Evolutionary conservation across 805 yeast species (phyloP).

Genomic region (Ogataea wickerhamii): DNA sequence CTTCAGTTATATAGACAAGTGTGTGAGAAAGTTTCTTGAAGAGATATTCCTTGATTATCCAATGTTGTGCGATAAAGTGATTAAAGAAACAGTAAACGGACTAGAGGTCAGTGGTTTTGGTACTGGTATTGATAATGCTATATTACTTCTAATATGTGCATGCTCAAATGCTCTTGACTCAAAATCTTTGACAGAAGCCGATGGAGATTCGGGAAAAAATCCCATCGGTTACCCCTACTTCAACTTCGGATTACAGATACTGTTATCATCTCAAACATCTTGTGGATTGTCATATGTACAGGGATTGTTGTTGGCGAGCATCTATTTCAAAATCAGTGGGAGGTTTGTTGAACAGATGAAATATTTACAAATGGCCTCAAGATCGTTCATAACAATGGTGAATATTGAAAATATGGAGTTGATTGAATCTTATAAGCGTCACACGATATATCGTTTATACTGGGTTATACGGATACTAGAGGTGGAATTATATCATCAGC

Average conservation of each 20-base stretch:
- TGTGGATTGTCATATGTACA: constrained; percentile 1
- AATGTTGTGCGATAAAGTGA: not conserved
- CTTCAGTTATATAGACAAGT: no score
- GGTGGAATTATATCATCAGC: not conserved
- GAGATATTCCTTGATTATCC: not conserved
- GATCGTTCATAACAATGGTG: constrained; percentile 1
- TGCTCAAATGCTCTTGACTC: not conserved
- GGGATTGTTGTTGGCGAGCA: not conserved
- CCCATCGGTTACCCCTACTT: not conserved
- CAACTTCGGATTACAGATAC: not conserved
- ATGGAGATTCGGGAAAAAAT: not conserved
- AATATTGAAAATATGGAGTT: not conserved
- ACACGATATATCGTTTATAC: not conserved
- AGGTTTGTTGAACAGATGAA: not conserved
- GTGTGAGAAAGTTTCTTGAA: no score
- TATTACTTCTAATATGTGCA: not conserved
- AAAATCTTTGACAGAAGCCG: not conserved
- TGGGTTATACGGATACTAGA: constrained; percentile 1
- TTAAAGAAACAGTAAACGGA: not conserved
- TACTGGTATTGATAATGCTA: not conserved
- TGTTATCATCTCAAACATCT: not conserved
- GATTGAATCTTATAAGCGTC: not conserved
- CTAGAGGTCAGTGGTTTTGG: no score
- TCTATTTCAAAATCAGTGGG: not conserved
- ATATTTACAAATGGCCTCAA: constrained; percentile 1